These are phyloP conservation scores for Amauroascus verrucosus DNA, from an alignment of 2,329 filamentous ascomycete genomes.

Conservation along the genomic window DNA sequence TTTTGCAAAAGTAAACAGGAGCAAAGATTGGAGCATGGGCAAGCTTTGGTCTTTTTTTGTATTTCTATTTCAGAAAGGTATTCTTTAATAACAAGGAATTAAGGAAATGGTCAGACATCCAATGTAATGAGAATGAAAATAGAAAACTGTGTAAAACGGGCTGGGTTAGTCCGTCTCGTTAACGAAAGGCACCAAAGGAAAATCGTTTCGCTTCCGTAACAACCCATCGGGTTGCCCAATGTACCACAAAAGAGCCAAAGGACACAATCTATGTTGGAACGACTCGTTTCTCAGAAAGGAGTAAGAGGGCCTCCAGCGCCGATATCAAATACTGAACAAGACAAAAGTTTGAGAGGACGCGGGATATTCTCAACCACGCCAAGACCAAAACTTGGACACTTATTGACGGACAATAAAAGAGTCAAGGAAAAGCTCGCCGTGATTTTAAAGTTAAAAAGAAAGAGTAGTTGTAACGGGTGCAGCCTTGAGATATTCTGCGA, in stretches of 20 bases:
- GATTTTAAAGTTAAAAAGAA: background rate
- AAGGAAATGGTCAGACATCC: background rate
- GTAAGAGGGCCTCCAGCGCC: background rate
- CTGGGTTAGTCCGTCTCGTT: background rate
- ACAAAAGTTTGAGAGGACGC: background rate
- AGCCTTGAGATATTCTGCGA: background rate
- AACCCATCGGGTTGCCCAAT: background rate
- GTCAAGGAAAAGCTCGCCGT: background rate
- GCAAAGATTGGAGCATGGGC: background rate
- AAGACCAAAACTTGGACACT: background rate
- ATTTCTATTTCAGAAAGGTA: slow-evolving; percentile 1
- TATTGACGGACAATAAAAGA: background rate
- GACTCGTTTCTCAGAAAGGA: background rate
- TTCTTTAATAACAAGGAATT: background rate
- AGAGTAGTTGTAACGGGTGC: background rate
- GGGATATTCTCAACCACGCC: background rate
- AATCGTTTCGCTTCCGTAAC: background rate
- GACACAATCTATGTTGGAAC: background rate
- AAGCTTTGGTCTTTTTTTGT: background rate
- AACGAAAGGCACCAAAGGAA: background rate
- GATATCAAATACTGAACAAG: background rate
- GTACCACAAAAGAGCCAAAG: background rate
- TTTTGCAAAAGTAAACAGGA: background rate
- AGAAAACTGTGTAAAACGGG: background rate
- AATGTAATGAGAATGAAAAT: background rate